Evolutionary conservation across 2,329 filamentous ascomycete species (phyloP).

Genomic region (Cladophialophora carrionii): DNA sequence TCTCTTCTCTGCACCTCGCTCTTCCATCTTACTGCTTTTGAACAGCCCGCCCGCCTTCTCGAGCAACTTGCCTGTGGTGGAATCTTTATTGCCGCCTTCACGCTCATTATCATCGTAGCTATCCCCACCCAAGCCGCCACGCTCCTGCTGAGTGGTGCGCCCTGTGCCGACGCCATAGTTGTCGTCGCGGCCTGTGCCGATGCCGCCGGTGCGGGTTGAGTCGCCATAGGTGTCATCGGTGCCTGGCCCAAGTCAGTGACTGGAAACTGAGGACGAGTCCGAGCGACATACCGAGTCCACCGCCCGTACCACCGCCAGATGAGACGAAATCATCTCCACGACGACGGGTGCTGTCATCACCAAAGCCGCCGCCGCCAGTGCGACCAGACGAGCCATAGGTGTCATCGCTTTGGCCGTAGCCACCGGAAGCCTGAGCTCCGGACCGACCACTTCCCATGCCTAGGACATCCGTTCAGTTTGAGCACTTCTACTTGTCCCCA

Average conservation of each 20-base stretch:
- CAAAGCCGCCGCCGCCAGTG: conserved; percentile 26
- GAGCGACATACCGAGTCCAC: conserved; percentile 26
- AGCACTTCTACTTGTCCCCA: background rate
- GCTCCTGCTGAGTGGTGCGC: conserved; percentile 29
- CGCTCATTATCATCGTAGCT: conserved; percentile 25
- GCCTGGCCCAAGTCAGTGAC: background rate
- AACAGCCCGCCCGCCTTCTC: conserved; percentile 41
- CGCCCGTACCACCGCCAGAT: conserved; percentile 18
- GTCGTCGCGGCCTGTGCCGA: background rate
- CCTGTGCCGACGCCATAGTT: conserved; percentile 26
- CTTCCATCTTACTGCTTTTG: conserved; percentile 37
- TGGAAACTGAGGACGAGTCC: background rate
- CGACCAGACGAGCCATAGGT: conserved; percentile 28
- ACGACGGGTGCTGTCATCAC: conserved; percentile 27
- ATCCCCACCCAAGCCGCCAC: conserved; percentile 33
- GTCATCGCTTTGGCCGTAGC: conserved; percentile 24
- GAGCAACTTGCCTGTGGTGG: conserved; percentile 40
- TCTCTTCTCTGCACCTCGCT: conserved; percentile 39
- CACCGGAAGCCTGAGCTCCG: conserved; percentile 13
- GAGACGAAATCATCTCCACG: background rate
- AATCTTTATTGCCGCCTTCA: conserved; percentile 35
- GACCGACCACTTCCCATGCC: conserved; percentile 20
- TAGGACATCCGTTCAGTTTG: background rate
- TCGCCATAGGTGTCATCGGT: conserved; percentile 30
- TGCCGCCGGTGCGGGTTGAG: conserved; percentile 26